Percentiles rank a stretch among this genome's conserved stretches.
Evolutionary conservation across 192 early-diverging fungal species (phyloP).

Genomic region (Thoreauomyces humboldtii): DNA sequence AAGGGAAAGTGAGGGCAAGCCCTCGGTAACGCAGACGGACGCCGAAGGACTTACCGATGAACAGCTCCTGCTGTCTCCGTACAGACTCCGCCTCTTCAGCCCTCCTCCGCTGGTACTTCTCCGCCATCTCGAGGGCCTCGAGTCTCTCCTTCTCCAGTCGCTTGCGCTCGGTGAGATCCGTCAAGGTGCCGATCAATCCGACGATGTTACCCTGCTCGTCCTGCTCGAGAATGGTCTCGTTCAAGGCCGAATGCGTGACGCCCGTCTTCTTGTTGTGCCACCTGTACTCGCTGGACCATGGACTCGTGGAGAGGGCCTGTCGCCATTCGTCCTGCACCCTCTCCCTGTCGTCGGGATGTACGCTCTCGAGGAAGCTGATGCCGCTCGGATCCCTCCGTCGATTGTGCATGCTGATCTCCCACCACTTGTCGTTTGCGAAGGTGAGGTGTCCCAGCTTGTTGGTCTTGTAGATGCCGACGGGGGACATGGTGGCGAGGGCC

Average conservation of each 20-base stretch:
- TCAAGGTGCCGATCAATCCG: slow-evolving; percentile 23
- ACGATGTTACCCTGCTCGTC: slow-evolving; percentile 10
- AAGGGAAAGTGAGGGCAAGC: too few species aligned
- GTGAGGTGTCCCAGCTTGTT: slow-evolving; percentile 16
- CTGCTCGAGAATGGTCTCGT: slow-evolving; percentile 17
- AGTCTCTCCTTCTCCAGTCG: slow-evolving; percentile 22
- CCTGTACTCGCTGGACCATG: background rate
- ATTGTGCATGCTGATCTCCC: slow-evolving; percentile 26
- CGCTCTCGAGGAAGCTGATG: background rate
- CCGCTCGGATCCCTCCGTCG: slow-evolving; percentile 3
- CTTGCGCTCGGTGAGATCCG: slow-evolving; percentile 34
- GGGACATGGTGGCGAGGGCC: slow-evolving; percentile 10
- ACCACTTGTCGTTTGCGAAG: slow-evolving; percentile 38
- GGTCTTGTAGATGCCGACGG: slow-evolving; percentile 26
- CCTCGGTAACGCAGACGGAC: too few species aligned
- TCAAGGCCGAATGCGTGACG: background rate
- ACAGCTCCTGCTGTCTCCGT: slow-evolving; percentile 34
- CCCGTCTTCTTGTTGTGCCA: slow-evolving; percentile 3
- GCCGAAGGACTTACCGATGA: slow-evolving; percentile 26
- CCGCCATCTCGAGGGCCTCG: slow-evolving; percentile 25
- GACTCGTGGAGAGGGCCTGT: background rate
- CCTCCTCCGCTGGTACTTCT: slow-evolving; percentile 27
- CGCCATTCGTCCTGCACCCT: background rate
- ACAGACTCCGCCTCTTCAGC: slow-evolving; percentile 40
- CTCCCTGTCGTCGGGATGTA: slow-evolving; percentile 21